Evolutionary conservation across 345 rosid species (phyloP).

Genomic region (Erodium maritimum): DNA sequence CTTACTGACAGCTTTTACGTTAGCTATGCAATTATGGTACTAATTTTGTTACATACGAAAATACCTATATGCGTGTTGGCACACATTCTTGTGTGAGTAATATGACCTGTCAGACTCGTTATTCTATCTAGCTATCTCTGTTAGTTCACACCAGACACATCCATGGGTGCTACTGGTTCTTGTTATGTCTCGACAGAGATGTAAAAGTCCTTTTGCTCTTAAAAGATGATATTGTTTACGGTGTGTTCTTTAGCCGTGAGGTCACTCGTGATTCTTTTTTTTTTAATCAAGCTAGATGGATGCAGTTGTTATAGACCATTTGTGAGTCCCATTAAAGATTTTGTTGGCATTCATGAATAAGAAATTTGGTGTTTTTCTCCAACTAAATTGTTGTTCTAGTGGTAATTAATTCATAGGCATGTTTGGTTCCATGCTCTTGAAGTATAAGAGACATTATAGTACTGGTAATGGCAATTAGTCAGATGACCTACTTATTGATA

Average conservation of each 20-base stretch:
- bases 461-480: too few relatives aligned
- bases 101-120: too few relatives aligned
- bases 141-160: neutral
- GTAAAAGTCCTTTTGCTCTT: neutral
- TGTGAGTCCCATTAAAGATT: neutral
- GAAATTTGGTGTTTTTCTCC: neutral
- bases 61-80: neutral
- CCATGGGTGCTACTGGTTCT: neutral
- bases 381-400: neutral
- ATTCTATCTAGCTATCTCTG: neutral
- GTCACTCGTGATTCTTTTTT: too few relatives aligned
- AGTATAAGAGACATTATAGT: too few relatives aligned
- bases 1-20: neutral
- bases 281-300: neutral
- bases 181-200: neutral
- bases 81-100: neutral
- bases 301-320: neutral
- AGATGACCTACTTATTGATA: too few relatives aligned
- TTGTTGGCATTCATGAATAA: neutral
- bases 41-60: neutral
- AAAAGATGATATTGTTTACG: neutral
- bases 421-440: too few relatives aligned
- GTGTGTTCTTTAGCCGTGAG: neutral
- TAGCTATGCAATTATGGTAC: neutral
- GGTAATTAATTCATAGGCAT: neutral